phyloP scores from a whole-genome alignment of 345 rosid species.

The Eutrema heterophyllum region DNA sequence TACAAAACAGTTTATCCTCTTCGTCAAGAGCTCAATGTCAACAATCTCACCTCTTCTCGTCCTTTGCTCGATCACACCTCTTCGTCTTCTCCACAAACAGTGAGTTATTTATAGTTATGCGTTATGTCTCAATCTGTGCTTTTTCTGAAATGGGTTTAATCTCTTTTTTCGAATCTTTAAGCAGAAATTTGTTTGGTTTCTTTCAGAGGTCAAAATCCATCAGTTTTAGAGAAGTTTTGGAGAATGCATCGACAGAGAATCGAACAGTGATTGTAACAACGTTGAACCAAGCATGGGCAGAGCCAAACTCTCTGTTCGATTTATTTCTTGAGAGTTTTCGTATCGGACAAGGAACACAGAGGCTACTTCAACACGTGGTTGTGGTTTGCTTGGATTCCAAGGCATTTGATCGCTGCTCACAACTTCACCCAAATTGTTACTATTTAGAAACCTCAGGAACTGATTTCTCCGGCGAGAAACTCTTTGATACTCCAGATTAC shows the following conservation, averaged over 20 bases:
- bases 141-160: not conserved
- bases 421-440: constrained; percentile 45
- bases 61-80: constrained; percentile 8
- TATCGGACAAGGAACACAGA: constrained; percentile 41
- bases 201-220: constrained; percentile 12
- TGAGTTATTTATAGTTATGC: not conserved
- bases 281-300: constrained; percentile 62
- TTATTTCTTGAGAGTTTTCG: constrained; percentile 53
- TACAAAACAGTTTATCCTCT: constrained; percentile 22
- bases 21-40: constrained; percentile 2
- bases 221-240: constrained; percentile 28
- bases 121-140: not conserved
- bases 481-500: constrained; percentile 49
- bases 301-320: constrained; percentile 50
- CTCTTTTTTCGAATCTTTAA: not conserved
- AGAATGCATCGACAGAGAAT: constrained; percentile 27
- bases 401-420: constrained; percentile 47
- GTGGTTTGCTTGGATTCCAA: constrained; percentile 47
- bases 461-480: constrained; percentile 44
- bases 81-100: constrained; percentile 1
- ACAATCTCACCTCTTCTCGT: constrained; percentile 10
- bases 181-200: not conserved
- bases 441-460: constrained; percentile 26
- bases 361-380: constrained; percentile 45
- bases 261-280: constrained; percentile 64